These are phyloP conservation scores for Talaromyces wortmannii DNA, from an alignment of 495 filamentous ascomycete genomes.

Conservation along the genomic window DNA sequence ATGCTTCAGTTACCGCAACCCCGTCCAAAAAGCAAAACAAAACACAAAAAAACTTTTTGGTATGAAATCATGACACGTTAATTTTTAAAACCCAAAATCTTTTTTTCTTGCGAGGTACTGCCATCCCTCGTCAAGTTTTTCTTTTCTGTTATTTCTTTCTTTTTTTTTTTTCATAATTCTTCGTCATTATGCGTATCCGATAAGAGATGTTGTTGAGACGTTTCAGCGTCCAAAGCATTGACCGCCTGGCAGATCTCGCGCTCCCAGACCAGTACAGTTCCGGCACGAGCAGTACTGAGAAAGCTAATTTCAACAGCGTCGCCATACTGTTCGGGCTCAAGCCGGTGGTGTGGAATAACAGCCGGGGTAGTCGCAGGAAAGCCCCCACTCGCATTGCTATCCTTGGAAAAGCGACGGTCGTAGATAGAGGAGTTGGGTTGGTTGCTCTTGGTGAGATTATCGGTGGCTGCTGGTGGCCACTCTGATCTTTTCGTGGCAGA, in stretches of 20 bases:
- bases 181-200: background rate
- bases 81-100: background rate
- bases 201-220: background rate
- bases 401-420: background rate
- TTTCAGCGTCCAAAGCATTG: constrained; percentile 54
- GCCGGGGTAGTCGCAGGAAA: background rate
- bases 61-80: constrained; percentile 7
- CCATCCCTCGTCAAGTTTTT: too few relatives aligned
- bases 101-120: too few relatives aligned
- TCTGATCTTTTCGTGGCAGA: constrained; percentile 2
- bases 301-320: constrained; percentile 82
- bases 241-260: constrained; percentile 66
- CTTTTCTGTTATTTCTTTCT: too few relatives aligned
- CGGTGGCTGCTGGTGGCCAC: background rate
- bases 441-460: background rate
- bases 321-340: constrained; percentile 35
- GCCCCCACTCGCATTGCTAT: background rate
- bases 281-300: constrained; percentile 79
- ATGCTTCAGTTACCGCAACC: background rate
- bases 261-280: constrained; percentile 78
- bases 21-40: background rate
- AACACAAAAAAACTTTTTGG: constrained; percentile 4
- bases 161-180: background rate
- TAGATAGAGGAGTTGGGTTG: background rate
- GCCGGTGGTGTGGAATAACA: constrained; percentile 18